A percentile compares a stretch with the other conserved stretches of the same genome.
Evolutionary conservation across 2,329 filamentous ascomycete genomes (phyloP).

Genomic region (Alternaria sp.): DNA sequence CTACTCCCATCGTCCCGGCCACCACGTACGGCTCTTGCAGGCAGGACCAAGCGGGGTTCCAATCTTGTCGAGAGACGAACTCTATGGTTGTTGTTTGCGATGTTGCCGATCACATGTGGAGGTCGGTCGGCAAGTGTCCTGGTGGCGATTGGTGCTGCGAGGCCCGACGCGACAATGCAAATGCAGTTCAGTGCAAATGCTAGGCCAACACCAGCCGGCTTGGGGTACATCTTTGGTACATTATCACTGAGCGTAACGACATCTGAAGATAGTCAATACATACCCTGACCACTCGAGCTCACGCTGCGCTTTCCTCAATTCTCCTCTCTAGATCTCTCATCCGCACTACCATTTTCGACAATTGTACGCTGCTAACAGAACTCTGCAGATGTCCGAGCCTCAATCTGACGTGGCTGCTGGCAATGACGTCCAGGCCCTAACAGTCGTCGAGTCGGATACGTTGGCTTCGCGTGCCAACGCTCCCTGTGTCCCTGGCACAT

Average conservation of each 20-base stretch:
- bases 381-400: not conserved
- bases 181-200: conserved; percentile 3
- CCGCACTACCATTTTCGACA: not conserved
- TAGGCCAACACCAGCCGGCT: not conserved
- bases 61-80: conserved; percentile 8
- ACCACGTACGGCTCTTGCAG: conserved; percentile 7
- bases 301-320: not conserved
- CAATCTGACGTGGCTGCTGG: not conserved
- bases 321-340: not conserved
- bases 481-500: not conserved
- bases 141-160: conserved; percentile 10
- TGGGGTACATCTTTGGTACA: not conserved
- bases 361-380: not conserved
- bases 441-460: not conserved
- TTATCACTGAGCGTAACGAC: not conserved
- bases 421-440: not conserved
- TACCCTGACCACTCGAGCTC: not conserved
- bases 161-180: conserved; percentile 5
- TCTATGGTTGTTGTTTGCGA: conserved; percentile 14
- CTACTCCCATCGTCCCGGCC: not conserved
- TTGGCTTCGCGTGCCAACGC: not conserved
- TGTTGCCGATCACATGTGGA: conserved; percentile 8
- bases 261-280: not conserved
- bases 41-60: not conserved
- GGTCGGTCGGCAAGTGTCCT: conserved; percentile 2